Evolutionary conservation across 23 red algal genomes (phyloP), one percentile per base, ranked within the genome.

Genomic region (Pyropia yezoensis): DNA sequence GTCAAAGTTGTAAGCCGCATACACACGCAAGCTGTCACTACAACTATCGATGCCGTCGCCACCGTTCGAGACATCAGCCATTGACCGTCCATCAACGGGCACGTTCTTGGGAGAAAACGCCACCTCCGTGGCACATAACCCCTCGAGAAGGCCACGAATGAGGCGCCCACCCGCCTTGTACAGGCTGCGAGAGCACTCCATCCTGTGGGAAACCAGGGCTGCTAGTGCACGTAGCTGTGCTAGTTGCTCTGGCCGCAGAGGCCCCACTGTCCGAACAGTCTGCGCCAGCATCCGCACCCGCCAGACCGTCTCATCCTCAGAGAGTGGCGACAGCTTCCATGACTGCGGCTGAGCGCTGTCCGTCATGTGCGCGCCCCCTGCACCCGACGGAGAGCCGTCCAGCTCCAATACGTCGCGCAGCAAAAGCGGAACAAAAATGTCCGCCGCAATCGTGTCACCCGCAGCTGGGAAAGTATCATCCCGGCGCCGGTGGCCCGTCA

Each of bases 81-180:
- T 13, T 0, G 39, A 47, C 39, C 4, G 4, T 7, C 39, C 39
- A 47, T 13, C 39, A 47, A 13, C 39, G 11, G 4, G 39, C 0
- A 1, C 12, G 39, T 47, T 47, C 39, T 47, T 47, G 39, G 39
- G 11, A 47, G 39, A 47, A 65, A 82, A 75, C 29, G 54, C 61
- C 86, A 81, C 77, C 73, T 71, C 60, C 26, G 71, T 61, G 7
- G 71, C 77, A n/a, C 82, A 78, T 18, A 98, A 30, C 14, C 94
- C 94, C 75, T 98, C 85, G 3, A 98, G 59, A 32, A 98, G 52
- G 21, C 94, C 88, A 5, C 94, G 79, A 34, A 98, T 27, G 18
- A 98, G 76, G 23, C 85, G 71, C 6, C 94, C 88, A 29, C 94
- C 94, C 2, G 94, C 94, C 62, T 98, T 98, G 80, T 98, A 98